These are phyloP conservation scores for Penicillium canariense DNA, from an alignment of 495 filamentous ascomycete genomes.

Conservation along the genomic window DNA sequence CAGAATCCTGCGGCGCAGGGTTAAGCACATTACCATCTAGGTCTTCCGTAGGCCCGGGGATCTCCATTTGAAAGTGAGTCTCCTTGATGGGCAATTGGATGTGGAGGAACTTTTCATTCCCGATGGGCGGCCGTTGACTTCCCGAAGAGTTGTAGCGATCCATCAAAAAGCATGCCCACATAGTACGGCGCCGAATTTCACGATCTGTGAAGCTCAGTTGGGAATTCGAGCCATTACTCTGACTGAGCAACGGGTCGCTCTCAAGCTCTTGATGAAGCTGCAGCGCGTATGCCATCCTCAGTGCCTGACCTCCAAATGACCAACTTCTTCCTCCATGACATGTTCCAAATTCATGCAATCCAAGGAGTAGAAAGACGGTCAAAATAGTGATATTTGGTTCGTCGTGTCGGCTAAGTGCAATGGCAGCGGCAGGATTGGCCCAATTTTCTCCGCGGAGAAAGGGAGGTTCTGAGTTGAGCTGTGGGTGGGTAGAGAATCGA, in stretches of 20 bases:
- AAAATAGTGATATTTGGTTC: constrained; percentile 95
- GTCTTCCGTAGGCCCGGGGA: constrained; percentile 83
- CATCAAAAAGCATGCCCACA: constrained; percentile 99
- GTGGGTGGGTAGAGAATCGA: constrained; percentile 92
- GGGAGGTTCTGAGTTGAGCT: constrained; percentile 74
- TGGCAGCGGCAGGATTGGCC: constrained; percentile 80
- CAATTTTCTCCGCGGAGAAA: constrained; percentile 91
- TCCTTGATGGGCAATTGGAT: constrained; percentile 91
- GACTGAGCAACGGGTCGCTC: constrained; percentile 66
- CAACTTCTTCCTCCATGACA: constrained; percentile 95
- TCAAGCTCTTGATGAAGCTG: constrained; percentile 94
- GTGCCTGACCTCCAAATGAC: constrained; percentile 91
- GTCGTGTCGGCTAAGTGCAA: constrained; percentile 82
- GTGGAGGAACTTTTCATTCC: constrained; percentile 82
- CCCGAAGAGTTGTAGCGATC: constrained; percentile 96
- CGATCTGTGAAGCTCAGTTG: constrained; percentile 87
- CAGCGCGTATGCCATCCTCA: constrained; percentile 93
- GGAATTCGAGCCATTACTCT: constrained; percentile 56
- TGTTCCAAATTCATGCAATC: constrained; percentile 93
- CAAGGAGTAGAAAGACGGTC: constrained; percentile 81
- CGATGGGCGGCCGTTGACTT: constrained; percentile 89
- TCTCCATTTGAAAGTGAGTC: constrained; percentile 84
- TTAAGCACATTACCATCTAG: constrained; percentile 71
- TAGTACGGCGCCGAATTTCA: constrained; percentile 86
- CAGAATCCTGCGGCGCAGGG: constrained; percentile 58